phyloP scores from a whole-genome alignment of 768 basidiomycete species.

The Infundibulicybe gibba region DNA sequence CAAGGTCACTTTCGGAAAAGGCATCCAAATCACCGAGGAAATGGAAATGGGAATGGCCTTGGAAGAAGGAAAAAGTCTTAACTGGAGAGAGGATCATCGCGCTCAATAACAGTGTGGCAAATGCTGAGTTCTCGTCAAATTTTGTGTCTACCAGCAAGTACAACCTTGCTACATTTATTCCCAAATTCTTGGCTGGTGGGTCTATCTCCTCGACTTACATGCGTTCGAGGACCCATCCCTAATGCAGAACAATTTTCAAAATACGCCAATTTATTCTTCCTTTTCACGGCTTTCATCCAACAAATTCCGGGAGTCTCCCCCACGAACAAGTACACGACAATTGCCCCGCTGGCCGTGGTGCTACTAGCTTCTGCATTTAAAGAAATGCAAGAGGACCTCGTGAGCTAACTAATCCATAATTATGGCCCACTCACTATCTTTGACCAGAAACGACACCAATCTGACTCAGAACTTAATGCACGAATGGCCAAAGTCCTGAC shows the following conservation, averaged over 20 bases:
- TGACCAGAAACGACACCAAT: slow-evolving; percentile 90
- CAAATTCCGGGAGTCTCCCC: slow-evolving; percentile 98
- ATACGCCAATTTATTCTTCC: slow-evolving; percentile 98
- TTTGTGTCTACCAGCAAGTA: slow-evolving; percentile 95
- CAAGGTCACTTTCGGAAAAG: slow-evolving; percentile 20
- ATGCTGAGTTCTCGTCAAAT: slow-evolving; percentile 71
- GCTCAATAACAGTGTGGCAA: slow-evolving; percentile 72
- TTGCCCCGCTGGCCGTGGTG: slow-evolving; percentile 84
- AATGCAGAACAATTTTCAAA: slow-evolving; percentile 88
- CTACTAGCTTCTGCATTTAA: slow-evolving; percentile 94
- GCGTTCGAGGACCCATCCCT: background rate
- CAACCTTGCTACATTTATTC: slow-evolving; percentile 80
- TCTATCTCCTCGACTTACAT: slow-evolving; percentile 7
- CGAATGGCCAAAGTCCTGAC: slow-evolving; percentile 75
- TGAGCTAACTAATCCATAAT: slow-evolving; percentile 30
- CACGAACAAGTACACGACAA: slow-evolving; percentile 93
- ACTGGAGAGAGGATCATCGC: slow-evolving; percentile 77
- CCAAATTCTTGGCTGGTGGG: slow-evolving; percentile 90
- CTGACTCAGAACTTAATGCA: slow-evolving; percentile 88
- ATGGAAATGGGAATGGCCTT: slow-evolving; percentile 78
- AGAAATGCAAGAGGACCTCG: slow-evolving; percentile 92
- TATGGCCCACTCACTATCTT: slow-evolving; percentile 9
- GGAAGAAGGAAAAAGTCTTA: slow-evolving; percentile 65
- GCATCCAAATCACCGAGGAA: slow-evolving; percentile 15
- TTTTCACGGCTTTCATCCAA: slow-evolving; percentile 96